Percentiles rank a stretch among this genome's conserved stretches.
phyloP scores from a whole-genome alignment of 179 eudicot genomes.

The Sideroxylon spinosum region DNA sequence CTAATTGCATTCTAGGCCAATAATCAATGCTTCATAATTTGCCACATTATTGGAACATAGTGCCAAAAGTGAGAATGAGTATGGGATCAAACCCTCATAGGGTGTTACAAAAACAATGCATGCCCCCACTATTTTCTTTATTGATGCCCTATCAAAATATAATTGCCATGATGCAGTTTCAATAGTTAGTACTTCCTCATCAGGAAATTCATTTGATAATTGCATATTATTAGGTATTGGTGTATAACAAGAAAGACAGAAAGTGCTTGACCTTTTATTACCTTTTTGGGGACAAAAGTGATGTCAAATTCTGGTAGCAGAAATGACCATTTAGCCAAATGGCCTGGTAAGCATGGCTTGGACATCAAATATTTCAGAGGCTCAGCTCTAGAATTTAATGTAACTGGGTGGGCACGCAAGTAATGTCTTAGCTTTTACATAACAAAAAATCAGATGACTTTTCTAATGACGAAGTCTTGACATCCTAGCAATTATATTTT shows the following conservation, averaged over 20 bases:
- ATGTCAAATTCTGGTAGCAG: neutral
- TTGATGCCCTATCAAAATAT: neutral
- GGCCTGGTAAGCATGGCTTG: neutral
- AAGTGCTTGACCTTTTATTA: neutral
- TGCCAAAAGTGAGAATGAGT: too few relatives aligned
- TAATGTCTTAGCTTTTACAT: neutral
- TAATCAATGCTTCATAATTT: too few relatives aligned
- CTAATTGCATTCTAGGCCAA: conserved; percentile 3
- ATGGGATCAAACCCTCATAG: neutral
- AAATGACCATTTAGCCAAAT: neutral
- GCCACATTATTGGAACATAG: neutral
- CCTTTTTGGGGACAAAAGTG: neutral
- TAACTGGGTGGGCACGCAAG: neutral
- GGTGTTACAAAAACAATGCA: neutral
- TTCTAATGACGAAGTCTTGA: neutral
- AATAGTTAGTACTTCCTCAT: too few relatives aligned
- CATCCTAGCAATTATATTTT: neutral
- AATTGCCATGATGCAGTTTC: neutral
- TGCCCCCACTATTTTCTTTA: neutral
- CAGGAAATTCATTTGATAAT: too few relatives aligned
- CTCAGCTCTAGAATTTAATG: neutral
- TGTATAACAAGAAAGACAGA: neutral
- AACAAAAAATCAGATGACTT: neutral
- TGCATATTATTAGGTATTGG: neutral
- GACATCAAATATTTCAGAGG: neutral